Percentiles rank a stretch among this genome's conserved stretches.
Conservation (phyloP, 2,329 filamentous ascomycete genomes). For the Sporothrix euskadiensis region DNA sequence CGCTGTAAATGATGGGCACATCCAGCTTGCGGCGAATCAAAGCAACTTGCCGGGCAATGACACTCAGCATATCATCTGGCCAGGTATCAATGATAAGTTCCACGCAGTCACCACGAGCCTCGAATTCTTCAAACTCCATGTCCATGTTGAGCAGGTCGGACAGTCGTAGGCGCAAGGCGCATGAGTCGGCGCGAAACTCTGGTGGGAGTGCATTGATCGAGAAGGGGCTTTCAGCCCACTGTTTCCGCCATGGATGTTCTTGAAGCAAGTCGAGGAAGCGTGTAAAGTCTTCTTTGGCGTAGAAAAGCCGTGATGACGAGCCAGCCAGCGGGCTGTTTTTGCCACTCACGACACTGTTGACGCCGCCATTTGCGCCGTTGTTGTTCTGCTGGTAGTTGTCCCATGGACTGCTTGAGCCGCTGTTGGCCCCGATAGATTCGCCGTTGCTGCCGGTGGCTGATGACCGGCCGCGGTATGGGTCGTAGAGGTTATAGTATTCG, state of each 20-base stretch:
- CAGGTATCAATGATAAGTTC: conserved; percentile 62
- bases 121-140: conserved; percentile 54
- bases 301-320: conserved; percentile 59
- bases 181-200: conserved; percentile 60
- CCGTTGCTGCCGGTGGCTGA: conserved; percentile 33
- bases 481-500: conserved; percentile 70
- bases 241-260: conserved; percentile 52
- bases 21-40: conserved; percentile 57
- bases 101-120: conserved; percentile 60
- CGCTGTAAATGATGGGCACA: conserved; percentile 58
- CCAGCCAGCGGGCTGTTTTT: conserved; percentile 37
- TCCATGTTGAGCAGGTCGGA: conserved; percentile 56
- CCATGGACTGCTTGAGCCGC: conserved; percentile 31
- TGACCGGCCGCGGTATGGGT: conserved; percentile 42
- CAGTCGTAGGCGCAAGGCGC: conserved; percentile 62
- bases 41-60: conserved; percentile 57
- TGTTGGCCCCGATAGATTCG: neutral
- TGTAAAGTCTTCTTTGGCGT: conserved; percentile 61
- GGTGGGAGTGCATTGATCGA: conserved; percentile 60
- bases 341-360: neutral
- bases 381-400: conserved; percentile 3
- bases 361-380: neutral
- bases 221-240: conserved; percentile 60
- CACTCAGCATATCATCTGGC: conserved; percentile 50
- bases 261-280: conserved; percentile 60